Evolutionary conservation across 2,329 filamentous ascomycete species (phyloP).

Genomic region (Xylaria sp.): DNA sequence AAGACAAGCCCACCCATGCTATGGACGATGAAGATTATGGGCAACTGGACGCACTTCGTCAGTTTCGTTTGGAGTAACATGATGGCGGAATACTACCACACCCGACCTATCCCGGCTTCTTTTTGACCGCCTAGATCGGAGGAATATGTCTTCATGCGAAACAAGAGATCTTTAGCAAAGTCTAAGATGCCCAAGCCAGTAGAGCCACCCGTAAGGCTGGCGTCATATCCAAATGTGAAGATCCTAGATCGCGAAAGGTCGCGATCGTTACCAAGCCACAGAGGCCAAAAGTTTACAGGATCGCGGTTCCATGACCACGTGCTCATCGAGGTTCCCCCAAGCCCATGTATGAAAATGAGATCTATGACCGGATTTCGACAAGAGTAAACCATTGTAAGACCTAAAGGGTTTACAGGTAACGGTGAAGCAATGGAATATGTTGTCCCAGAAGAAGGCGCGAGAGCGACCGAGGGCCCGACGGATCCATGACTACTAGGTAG

Average conservation of each 20-base stretch:
- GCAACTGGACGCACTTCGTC: slow-evolving; percentile 7
- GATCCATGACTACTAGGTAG: too few relatives aligned
- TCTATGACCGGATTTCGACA: too few relatives aligned
- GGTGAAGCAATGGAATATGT: too few relatives aligned
- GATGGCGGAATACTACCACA: too few relatives aligned
- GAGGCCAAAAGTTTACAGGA: slow-evolving; percentile 15
- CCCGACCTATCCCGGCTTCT: too few relatives aligned
- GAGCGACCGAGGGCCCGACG: too few relatives aligned
- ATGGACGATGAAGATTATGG: slow-evolving; percentile 27
- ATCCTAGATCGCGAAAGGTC: slow-evolving; percentile 2
- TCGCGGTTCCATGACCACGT: slow-evolving; percentile 19
- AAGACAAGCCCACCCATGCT: slow-evolving; percentile 27
- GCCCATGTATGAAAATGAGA: slow-evolving; percentile 24
- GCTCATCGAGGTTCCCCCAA: not conserved
- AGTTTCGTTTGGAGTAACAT: too few relatives aligned
- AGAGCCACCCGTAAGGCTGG: not conserved
- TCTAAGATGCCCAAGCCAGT: not conserved
- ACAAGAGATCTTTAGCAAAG: slow-evolving; percentile 22
- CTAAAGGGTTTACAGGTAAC: too few relatives aligned
- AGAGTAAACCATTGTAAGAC: not conserved
- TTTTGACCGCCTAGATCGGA: too few relatives aligned
- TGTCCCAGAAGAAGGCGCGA: too few relatives aligned
- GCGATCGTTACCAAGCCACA: not conserved
- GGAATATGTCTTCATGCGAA: not conserved
- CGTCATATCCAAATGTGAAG: slow-evolving; percentile 24